Evolutionary conservation across 495 filamentous ascomycete genomes (phyloP), one percentile per base, ranked within the genome.

Genomic region (Tuber microsphaerosporum): DNA sequence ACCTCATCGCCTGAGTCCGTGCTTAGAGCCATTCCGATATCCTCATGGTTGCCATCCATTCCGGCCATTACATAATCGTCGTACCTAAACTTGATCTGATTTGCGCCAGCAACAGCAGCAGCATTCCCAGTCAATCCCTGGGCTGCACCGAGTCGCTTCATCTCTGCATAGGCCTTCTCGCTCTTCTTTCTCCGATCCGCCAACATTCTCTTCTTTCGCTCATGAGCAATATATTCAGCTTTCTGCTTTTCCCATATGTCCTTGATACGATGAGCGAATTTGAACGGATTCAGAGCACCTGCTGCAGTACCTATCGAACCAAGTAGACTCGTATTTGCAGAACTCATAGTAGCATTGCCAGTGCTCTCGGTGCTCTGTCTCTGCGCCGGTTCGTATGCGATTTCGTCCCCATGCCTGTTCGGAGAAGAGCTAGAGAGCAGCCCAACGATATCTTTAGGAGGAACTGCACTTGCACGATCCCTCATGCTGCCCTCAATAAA

Each of bases 401-500:
- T 65, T 61, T 79, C 76, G 69, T 76, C 77, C 42, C 75, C 80
- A 61, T 51, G 56, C 17, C 77, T 78, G 48, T 73, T 46, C 17
- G 77, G 77, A 5, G 77, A 79, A 43, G 77, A 79, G 71, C 70
- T 75, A 26, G 77, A 73, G 17, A 79, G 42, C n/a, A 48, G 75
- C 6, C 80, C 80, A 43, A 81, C 72, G 51, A 81, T 81, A 41
- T 82, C 80, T 69, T 70, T 74, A 39, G 81, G 81, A 20, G 81
- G 81, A 42, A 78, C 74, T 22, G 61, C 80, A 65, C 74, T 77
- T 34, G 76, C 71, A 69, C 81, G 81, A 71, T 82, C 80, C 14
- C 81, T 76, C 81, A 82, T 82, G 37, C 77, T 82, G 34, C 81
- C 81, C 75, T 82, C 81, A 45, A 82, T 81, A 48, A 82, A 82